Evolutionary conservation across 306 rosid genomes (phyloP), one percentile per base, ranked within the genome.

Genomic region (Sophora flavescens): DNA sequence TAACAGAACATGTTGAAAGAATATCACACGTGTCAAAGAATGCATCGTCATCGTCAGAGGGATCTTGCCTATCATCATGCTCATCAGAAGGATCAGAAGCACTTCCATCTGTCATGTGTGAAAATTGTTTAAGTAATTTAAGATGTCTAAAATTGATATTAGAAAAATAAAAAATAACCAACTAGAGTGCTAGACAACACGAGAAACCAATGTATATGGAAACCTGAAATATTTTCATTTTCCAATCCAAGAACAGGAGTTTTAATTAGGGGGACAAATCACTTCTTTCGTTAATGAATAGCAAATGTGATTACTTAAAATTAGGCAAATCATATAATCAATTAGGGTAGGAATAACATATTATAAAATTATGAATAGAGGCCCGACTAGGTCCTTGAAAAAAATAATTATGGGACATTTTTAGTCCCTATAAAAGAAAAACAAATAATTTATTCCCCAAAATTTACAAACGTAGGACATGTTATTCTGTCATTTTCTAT

Each of bases 1-100:
- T 88, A 75, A 83, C 82, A 22, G 89, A 87, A 77, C 87, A 76
- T 16, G 97, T 79, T 51, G 96, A 84, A 39, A 95, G 85, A 70
- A 86, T 79, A 53, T 92, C 99, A 9, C 75, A 86, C 18, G 99
- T 85, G 73, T 95, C 99, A 61, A 89, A 89, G 69, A 95, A 95
- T 22, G 97, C 90, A 57, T 92, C 88, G 2, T 92, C 97, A 17
- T 92, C 96, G 2, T 92, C 96, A 5, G 92, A 84, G 47, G 85
- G 87, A 61, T 94, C 97, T 22, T 76, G 74, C 84, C 96, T 84
- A 78, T 90, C 96, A 56, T 84, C 96, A 56, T 84, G 78, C 71
- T 90, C 98, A 61, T 92, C 92, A 6, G 85, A 91, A 63, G 90
- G 86, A 70, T 95, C 99, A 82, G 78, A 89, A 13, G 71, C 91